phyloP scores from a whole-genome alignment of 192 early-diverging fungal species.

The Backusella luteola region DNA sequence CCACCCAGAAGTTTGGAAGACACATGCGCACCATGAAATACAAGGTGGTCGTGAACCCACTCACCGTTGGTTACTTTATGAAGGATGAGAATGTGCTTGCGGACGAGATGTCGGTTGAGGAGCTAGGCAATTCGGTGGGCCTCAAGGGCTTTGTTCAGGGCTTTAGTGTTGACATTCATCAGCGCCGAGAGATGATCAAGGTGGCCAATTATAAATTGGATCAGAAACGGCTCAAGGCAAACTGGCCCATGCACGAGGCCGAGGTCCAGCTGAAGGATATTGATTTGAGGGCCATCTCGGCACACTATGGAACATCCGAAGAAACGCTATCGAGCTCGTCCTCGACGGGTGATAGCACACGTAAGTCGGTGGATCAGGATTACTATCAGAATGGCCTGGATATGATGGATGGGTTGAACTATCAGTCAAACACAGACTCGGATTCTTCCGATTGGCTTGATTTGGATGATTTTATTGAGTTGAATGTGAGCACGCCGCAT shows the following conservation, averaged over 20 bases:
- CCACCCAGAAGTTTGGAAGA: conserved; percentile 38
- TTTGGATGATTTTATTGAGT: conserved; percentile 52
- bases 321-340: background rate
- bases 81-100: conserved; percentile 35
- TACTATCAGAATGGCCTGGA: conserved; percentile 2
- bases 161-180: conserved; percentile 44
- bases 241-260: conserved; percentile 41
- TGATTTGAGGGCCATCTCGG: conserved; percentile 36
- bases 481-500: conserved; percentile 33
- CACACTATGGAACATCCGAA: conserved; percentile 8
- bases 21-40: conserved; percentile 43
- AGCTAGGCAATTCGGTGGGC: conserved; percentile 32
- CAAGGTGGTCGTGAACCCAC: conserved; percentile 34
- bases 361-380: background rate
- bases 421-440: conserved; percentile 9
- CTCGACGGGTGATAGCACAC: background rate
- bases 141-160: conserved; percentile 34
- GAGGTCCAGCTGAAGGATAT: conserved; percentile 39
- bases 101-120: conserved; percentile 17
- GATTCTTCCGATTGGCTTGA: conserved; percentile 45
- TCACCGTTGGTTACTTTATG: conserved; percentile 39
- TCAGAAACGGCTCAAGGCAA: conserved; percentile 29
- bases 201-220: conserved; percentile 23
- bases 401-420: conserved; percentile 14
- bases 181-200: conserved; percentile 25